phyloP scores from a whole-genome alignment of 805 yeast species.

The Wickerhamomyces canadensis region DNA sequence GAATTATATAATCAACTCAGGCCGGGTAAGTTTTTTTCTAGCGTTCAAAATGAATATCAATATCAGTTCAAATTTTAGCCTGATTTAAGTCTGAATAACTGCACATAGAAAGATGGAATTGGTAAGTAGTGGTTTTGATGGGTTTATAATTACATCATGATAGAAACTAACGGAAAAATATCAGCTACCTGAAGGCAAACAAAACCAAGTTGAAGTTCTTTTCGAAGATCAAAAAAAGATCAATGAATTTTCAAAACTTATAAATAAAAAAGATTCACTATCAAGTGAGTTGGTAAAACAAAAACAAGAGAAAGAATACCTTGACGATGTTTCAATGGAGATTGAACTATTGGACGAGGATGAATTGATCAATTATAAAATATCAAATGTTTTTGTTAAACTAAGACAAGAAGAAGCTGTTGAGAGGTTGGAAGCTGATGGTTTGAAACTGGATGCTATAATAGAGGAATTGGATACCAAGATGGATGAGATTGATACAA shows the following conservation, averaged over 20 bases:
- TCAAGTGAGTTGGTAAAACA: conserved; percentile 42
- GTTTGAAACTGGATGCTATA: conserved; percentile 42
- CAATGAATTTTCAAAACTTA: conserved; percentile 81
- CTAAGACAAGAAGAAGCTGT: conserved; percentile 63
- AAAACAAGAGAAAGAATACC: conserved; percentile 73
- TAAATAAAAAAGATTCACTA: conserved; percentile 60
- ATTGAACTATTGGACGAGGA: conserved; percentile 81
- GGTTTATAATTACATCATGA: too few relatives aligned
- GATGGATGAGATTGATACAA: conserved; percentile 46
- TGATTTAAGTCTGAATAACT: too few relatives aligned
- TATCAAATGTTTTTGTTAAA: conserved; percentile 77
- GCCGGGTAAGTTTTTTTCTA: too few relatives aligned
- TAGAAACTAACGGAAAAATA: neutral
- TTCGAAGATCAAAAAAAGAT: conserved; percentile 77
- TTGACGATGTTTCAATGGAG: conserved; percentile 82
- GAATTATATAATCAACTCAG: too few relatives aligned
- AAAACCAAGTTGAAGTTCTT: conserved; percentile 33
- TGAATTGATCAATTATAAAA: conserved; percentile 64
- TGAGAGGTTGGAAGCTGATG: conserved; percentile 49
- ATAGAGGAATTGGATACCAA: conserved; percentile 41
- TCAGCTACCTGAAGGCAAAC: conserved; percentile 35
- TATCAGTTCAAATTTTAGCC: too few relatives aligned
- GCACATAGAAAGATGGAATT: too few relatives aligned
- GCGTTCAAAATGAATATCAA: too few relatives aligned
- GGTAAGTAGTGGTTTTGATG: too few relatives aligned